phyloP scores from a whole-genome alignment of 2,329 filamentous ascomycete species.

The Zasmidium citrigriseum region DNA sequence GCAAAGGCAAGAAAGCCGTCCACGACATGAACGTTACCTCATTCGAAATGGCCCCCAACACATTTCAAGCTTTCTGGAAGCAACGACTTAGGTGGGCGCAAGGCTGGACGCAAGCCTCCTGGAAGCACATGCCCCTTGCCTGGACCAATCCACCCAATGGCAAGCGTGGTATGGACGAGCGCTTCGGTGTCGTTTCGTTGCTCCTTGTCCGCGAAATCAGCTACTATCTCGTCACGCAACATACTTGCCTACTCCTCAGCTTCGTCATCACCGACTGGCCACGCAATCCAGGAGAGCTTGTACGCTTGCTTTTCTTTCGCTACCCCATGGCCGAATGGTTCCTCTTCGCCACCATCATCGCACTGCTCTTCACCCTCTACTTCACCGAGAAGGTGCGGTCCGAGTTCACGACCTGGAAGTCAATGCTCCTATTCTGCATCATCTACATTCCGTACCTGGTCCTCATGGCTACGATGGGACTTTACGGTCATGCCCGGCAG shows the following conservation, averaged over 20 bases:
- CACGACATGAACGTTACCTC: constrained; percentile 53
- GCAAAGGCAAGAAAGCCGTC: constrained; percentile 45
- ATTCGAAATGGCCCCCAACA: constrained; percentile 51
- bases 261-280: constrained; percentile 51
- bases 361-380: constrained; percentile 47
- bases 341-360: constrained; percentile 39
- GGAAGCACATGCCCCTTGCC: constrained; percentile 44
- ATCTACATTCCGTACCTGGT: constrained; percentile 48
- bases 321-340: constrained; percentile 53
- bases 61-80: constrained; percentile 49
- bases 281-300: constrained; percentile 38
- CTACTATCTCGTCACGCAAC: constrained; percentile 53
- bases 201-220: constrained; percentile 49
- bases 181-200: constrained; percentile 49
- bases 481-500: constrained; percentile 51
- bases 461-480: constrained; percentile 46
- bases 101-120: constrained; percentile 52
- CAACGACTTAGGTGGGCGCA: constrained; percentile 54
- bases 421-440: constrained; percentile 46
- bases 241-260: constrained; percentile 48
- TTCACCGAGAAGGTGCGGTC: constrained; percentile 50
- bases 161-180: constrained; percentile 39
- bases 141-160: constrained; percentile 44
- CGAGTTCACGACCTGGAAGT: constrained; percentile 45
- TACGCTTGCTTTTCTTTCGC: constrained; percentile 49